These are phyloP conservation scores for Guyanaporus albipodus DNA, from an alignment of 768 basidiomycete species.

Conservation along the genomic window DNA sequence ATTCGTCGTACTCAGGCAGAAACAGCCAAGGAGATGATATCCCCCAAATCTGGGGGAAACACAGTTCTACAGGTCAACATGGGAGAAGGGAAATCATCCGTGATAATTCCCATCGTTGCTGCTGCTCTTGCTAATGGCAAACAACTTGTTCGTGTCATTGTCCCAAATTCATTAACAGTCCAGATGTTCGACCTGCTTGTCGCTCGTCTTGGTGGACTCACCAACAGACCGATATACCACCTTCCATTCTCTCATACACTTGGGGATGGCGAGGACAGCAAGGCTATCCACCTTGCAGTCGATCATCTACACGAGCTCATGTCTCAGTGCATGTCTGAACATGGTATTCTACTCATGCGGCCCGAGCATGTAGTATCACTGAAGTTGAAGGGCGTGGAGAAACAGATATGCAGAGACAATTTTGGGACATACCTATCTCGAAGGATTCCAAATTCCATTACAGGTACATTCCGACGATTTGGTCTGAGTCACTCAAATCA, in stretches of 20 bases:
- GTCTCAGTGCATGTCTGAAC: slow-evolving; percentile 31
- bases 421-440: no score
- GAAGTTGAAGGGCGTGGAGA: slow-evolving; percentile 40
- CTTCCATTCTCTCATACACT: slow-evolving; percentile 44
- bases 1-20: slow-evolving; percentile 24
- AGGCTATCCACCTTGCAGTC: slow-evolving; percentile 33
- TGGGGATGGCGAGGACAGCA: slow-evolving; percentile 11
- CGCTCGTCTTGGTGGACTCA: slow-evolving; percentile 38
- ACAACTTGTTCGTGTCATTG: slow-evolving; percentile 40
- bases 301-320: slow-evolving; percentile 25
- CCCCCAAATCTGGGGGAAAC: slow-evolving; percentile 27
- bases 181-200: slow-evolving; percentile 46
- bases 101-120: neutral
- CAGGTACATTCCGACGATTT: no score
- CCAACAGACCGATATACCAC: slow-evolving; percentile 43
- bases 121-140: slow-evolving; percentile 38
- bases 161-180: slow-evolving; percentile 39
- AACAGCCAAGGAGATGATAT: slow-evolving; percentile 43
- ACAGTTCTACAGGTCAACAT: slow-evolving; percentile 37
- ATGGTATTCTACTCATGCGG: slow-evolving; percentile 43
- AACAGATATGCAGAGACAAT: no score
- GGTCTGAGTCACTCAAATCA: slow-evolving; percentile 13
- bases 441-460: no score
- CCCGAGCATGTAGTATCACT: slow-evolving; percentile 51
- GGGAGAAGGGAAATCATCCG: neutral